A percentile compares a stretch with the other conserved stretches of the same genome.
Conservation (phyloP, 1,139 yeast species). For the Yamadazyma atlantica region DNA sequence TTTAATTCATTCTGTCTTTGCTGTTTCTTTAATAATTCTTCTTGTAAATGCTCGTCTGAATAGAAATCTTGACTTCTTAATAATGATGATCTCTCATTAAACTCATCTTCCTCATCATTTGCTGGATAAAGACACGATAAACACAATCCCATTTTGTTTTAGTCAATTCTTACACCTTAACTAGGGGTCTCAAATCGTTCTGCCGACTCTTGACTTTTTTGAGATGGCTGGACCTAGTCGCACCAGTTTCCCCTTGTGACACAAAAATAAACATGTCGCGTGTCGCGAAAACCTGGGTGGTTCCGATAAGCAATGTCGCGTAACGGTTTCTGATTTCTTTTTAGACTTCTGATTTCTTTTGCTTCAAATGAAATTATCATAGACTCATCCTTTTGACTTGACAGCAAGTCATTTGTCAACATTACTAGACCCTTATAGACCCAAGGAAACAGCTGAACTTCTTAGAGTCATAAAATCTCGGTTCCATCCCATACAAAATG, state of each 20-base stretch:
- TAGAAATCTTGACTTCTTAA: constrained; percentile 31
- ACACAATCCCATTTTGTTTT: constrained; percentile 45
- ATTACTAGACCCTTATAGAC: too few species aligned
- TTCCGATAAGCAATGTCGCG: neutral
- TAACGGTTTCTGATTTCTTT: neutral
- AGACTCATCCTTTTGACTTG: too few species aligned
- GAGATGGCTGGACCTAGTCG: neutral
- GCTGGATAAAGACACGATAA: constrained; percentile 44
- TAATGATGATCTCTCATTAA: constrained; percentile 39
- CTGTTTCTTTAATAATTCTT: constrained; percentile 39
- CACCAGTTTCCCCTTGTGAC: neutral
- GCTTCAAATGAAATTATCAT: neutral
- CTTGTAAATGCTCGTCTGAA: constrained; percentile 38
- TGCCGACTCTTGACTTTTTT: neutral
- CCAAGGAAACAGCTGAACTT: neutral
- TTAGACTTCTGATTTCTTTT: neutral
- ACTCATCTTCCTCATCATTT: constrained; percentile 39
- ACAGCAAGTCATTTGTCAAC: too few species aligned
- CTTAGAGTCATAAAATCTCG: neutral
- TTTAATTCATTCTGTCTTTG: constrained; percentile 46
- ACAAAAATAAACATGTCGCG: neutral
- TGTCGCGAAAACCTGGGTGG: too few species aligned
- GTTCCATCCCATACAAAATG: neutral
- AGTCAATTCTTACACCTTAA: too few species aligned
- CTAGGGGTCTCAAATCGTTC: too few species aligned